A percentile compares a stretch with the other conserved stretches of the same genome.
These are phyloP conservation scores for Cyberlindnera mycetangii DNA, from an alignment of 805 yeast genomes.

Conservation along the genomic window DNA sequence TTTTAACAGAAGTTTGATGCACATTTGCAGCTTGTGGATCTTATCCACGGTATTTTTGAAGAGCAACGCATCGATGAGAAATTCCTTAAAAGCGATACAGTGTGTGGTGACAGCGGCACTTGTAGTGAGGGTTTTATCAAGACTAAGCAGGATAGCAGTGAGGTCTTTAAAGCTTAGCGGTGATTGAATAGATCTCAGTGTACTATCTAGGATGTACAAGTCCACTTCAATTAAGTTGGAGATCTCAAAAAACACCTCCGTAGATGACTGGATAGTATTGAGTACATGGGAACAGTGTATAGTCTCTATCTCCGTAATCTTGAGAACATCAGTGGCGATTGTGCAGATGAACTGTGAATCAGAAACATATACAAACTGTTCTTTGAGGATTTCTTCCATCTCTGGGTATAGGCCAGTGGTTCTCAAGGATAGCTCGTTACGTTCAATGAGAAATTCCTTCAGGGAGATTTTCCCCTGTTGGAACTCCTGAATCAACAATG, in stretches of 20 bases:
- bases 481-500: constrained; percentile 3
- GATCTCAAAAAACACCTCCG: constrained; percentile 10
- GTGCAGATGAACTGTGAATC: constrained; percentile 6
- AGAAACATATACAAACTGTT: neutral
- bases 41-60: neutral
- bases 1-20: neutral
- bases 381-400: neutral
- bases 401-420: neutral
- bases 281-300: constrained; percentile 5
- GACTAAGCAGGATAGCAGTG: neutral
- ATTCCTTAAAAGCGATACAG: constrained; percentile 1
- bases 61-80: constrained; percentile 3
- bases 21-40: neutral
- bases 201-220: neutral
- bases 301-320: constrained; percentile 4
- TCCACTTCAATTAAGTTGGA: constrained; percentile 5
- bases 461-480: neutral
- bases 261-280: constrained; percentile 7
- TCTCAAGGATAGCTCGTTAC: constrained; percentile 9
- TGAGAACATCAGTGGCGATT: constrained; percentile 7
- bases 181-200: neutral
- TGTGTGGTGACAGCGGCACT: constrained; percentile 5
- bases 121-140: constrained; percentile 1
- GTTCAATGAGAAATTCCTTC: constrained; percentile 8
- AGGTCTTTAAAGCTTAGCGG: neutral